Base-by-base conservation (phyloP, 495 filamentous ascomycete species). In the Tuber borchii region DNA sequence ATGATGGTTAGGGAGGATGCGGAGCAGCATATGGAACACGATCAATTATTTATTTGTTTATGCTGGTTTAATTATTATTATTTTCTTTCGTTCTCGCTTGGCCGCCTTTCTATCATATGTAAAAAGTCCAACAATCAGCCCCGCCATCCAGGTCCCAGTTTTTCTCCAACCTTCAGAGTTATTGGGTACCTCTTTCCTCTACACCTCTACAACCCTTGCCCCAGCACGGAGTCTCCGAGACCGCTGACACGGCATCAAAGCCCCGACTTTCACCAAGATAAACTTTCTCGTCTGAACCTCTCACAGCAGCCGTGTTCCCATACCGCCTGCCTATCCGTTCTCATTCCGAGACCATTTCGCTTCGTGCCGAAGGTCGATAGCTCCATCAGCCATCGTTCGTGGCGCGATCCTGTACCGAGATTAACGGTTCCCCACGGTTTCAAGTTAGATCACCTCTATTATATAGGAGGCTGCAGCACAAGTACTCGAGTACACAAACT, bases 401-500 rank as follows among this genome's bases (percentile, higher is more conserved):
- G 78, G 78, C 78, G 78, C 73, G 78, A 79, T 79, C 78, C 78
- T 79, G 78, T 79, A 79, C 78, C 77, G 76, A 79, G 78, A 79
- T 79, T 79, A 73, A 65, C 74, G 75, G 78, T 70, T 78, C 56
- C 72, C 77, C 76, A 78, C 76, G 61, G 78, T 79, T 79, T 79
- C 78, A 79, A 79, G 76, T 79, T 79, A 76, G 56, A 65, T 65
- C 56, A 65, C 26, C 56, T 65, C 56, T n/a, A 65, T 65, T 34
- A 65, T 65, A 56, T 56, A 31, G 26, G 56, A 34, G 56, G 56
- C 31, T 26, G 31, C 26, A 61, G 56, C 2, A 37, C 34, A 37
- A 1, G 34, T 12, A 26, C 2, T 1, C 34, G 2, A 1, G 34
- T 12, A 26, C 56, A 65, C 5, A 31, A 65, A 65, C 56, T 34